Percentiles rank a stretch among this genome's conserved stretches.
These are phyloP conservation scores for Candida caryicola DNA, from an alignment of 805 yeast species.

Conservation along the genomic window DNA sequence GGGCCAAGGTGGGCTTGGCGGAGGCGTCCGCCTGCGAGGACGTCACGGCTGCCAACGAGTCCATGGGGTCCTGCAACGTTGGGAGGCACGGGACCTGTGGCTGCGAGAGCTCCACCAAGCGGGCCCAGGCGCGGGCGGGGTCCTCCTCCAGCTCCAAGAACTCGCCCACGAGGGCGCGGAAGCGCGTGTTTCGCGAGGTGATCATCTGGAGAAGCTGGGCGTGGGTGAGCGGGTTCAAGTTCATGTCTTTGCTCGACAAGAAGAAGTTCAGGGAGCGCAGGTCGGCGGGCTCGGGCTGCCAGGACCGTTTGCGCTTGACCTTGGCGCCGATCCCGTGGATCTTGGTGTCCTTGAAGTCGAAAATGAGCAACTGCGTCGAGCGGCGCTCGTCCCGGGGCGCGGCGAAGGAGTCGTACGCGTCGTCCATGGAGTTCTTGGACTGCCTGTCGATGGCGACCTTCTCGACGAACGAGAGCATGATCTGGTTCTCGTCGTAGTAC, in stretches of 20 bases:
- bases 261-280: constrained; percentile 21
- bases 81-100: constrained; percentile 47
- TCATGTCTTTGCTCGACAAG: constrained; percentile 40
- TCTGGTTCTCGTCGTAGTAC: constrained; percentile 76
- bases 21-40: constrained; percentile 1
- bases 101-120: constrained; percentile 35
- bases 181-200: constrained; percentile 52
- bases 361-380: constrained; percentile 59
- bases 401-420: constrained; percentile 54
- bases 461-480: constrained; percentile 43
- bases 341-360: constrained; percentile 75
- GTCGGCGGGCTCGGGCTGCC: constrained; percentile 11
- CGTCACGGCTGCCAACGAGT: constrained; percentile 15
- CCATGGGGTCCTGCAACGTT: constrained; percentile 58
- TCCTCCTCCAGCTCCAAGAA: constrained; percentile 9
- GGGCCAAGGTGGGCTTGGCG: constrained; percentile 38
- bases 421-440: constrained; percentile 35
- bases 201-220: constrained; percentile 63
- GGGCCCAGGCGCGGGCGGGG: constrained; percentile 9
- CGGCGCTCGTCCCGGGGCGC: constrained; percentile 30
- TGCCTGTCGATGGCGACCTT: constrained; percentile 38
- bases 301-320: constrained; percentile 22
- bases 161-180: constrained; percentile 24
- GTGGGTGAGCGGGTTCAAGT: constrained; percentile 49
- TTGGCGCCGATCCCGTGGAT: constrained; percentile 44